Base-by-base conservation (phyloP, 2,329 filamentous ascomycete genomes). In the Pyricularia pennisetigena region DNA sequence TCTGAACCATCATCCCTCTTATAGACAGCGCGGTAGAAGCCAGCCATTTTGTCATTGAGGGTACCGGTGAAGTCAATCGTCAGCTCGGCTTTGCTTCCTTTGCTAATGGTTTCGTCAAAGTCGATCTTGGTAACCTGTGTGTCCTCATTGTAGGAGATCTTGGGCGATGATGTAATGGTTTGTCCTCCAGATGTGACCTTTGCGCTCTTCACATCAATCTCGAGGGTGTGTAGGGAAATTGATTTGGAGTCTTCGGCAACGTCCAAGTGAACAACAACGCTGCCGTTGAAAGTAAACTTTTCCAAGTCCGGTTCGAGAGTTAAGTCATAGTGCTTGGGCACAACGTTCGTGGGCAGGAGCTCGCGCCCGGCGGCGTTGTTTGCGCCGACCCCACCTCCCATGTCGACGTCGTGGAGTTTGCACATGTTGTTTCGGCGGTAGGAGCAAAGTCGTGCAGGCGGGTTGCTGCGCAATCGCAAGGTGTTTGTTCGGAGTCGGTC, bases 11-110 rank as follows among this genome's bases (percentile, higher is more conserved):
- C 88, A 65, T 86, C 80, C 70, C 88, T 89, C 83, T 95, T 96
- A 84, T 94, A 98, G 7, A 93, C 96, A 1, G 93, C 97, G 69
- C 94, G 85, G 80, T 94, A 94, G 83, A 94, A 94, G 68, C 91
- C 91, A 70, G 91, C 91, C 91, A 94, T 93, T 81, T 94, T 93
- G 79, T 95, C 91, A 78, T 96, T 96, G 71, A 97, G 82, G 68
- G 85, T 85, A 67, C 92, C 92, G 14, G 86, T 90, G 80, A 93
- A 96, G 72, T 86, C 89, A 74, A 93, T 87, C 75, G 89, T 88
- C 70, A 96, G 80, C 79, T 89, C 88, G 24, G 91, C 92, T 82
- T 93, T 94, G 74, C 86, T 85, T 28, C 91, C 93, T 71, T 90
- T 90, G 26, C 87, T 79, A 70, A 98, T 82, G 64, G 83, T 84